phyloP scores from a whole-genome alignment of 768 basidiomycete genomes.

The Russula earlei region DNA sequence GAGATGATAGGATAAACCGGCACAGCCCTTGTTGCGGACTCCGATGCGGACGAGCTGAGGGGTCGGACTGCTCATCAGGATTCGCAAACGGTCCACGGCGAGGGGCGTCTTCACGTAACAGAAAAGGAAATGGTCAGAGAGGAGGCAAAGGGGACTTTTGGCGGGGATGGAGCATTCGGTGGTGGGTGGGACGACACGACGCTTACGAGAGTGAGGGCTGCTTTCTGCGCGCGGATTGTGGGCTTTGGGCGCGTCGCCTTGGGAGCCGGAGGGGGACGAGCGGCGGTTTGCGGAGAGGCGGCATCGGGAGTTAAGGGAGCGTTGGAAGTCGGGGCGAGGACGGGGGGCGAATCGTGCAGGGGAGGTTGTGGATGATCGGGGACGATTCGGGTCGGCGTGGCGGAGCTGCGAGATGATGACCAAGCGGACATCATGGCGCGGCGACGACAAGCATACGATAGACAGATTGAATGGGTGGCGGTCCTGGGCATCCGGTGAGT shows the following conservation, averaged over 20 bases:
- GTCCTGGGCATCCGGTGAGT: slow-evolving; percentile 9
- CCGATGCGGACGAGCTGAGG: slow-evolving; percentile 92
- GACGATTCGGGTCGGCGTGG: slow-evolving; percentile 16
- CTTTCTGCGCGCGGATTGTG: slow-evolving; percentile 60
- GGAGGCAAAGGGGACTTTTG: background rate
- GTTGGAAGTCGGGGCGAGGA: slow-evolving; percentile 32
- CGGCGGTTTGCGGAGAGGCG: slow-evolving; percentile 61
- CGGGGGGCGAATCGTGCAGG: slow-evolving; percentile 40
- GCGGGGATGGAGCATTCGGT: too few relatives aligned
- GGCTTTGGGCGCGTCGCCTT: slow-evolving; percentile 56
- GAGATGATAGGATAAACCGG: slow-evolving; percentile 81
- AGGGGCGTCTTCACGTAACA: slow-evolving; percentile 53
- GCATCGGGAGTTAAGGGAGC: slow-evolving; percentile 44
- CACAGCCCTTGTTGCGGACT: slow-evolving; percentile 96
- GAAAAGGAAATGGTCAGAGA: background rate
- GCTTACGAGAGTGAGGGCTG: slow-evolving; percentile 62
- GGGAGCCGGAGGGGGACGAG: slow-evolving; percentile 61
- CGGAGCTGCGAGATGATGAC: slow-evolving; percentile 33
- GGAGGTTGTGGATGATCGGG: slow-evolving; percentile 16
- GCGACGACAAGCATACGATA: slow-evolving; percentile 33
- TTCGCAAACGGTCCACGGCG: slow-evolving; percentile 63
- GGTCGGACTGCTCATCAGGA: slow-evolving; percentile 70
- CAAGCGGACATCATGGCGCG: slow-evolving; percentile 63
- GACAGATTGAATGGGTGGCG: slow-evolving; percentile 3
- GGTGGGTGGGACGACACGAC: too few relatives aligned